A percentile compares a stretch with the other conserved stretches of the same genome.
phyloP scores from a whole-genome alignment of 1,284 basidiomycete species.

The Boletus smithii region DNA sequence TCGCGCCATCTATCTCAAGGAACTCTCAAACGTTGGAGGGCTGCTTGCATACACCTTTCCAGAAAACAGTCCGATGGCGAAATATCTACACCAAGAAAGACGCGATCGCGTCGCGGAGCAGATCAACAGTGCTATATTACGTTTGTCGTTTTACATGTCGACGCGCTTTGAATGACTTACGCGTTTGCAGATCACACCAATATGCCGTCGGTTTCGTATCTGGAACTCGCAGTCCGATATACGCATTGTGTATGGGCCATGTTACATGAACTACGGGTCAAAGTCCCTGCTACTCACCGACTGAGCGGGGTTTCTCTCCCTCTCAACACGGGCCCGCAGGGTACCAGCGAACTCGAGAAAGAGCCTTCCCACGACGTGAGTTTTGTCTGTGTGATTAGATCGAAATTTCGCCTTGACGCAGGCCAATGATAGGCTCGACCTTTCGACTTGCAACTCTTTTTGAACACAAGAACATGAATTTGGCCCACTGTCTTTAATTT shows the following conservation, averaged over 20 bases:
- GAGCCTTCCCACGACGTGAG: conserved; percentile 26
- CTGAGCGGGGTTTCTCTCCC: conserved; percentile 38
- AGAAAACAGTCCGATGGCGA: conserved; percentile 63
- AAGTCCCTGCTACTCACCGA: conserved; percentile 42
- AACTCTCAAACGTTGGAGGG: conserved; percentile 69
- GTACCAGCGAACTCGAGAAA: conserved; percentile 26
- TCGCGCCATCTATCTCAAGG: conserved; percentile 57
- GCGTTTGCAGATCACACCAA: conserved; percentile 47
- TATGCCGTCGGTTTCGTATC: conserved; percentile 50
- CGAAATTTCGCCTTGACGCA: background rate
- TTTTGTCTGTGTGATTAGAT: background rate
- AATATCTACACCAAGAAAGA: conserved; percentile 69
- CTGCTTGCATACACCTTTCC: conserved; percentile 75
- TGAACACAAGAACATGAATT: conserved; percentile 42
- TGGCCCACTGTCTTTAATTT: conserved; percentile 3
- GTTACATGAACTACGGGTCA: conserved; percentile 48
- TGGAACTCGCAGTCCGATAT: conserved; percentile 62
- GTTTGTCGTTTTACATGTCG: conserved; percentile 42
- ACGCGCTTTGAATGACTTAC: conserved; percentile 2
- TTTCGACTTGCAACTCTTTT: conserved; percentile 51
- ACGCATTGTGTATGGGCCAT: conserved; percentile 55
- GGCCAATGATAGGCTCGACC: conserved; percentile 31
- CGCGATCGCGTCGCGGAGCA: conserved; percentile 80
- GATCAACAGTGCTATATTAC: conserved; percentile 80
- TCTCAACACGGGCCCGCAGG: conserved; percentile 5